Evolutionary conservation across 306 rosid genomes (phyloP).

Genomic region (barrel medic (Medicago truncatula)): DNA sequence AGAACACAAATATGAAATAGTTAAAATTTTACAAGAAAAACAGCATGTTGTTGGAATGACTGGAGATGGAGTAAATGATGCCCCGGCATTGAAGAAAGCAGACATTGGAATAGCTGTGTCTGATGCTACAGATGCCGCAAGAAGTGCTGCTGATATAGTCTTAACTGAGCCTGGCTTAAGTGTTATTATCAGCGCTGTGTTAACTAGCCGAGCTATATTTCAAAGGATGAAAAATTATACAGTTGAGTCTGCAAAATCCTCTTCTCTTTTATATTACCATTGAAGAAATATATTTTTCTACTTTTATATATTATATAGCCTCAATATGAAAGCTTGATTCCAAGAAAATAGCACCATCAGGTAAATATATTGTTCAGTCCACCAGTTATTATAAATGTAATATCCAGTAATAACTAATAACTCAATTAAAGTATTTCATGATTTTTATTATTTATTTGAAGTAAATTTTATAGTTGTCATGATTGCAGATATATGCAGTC

Average conservation of each 20-base stretch:
- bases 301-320: slow-evolving; percentile 24
- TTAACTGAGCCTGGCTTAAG: slow-evolving; percentile 91
- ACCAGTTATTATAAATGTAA: slow-evolving; percentile 19
- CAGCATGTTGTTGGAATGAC: slow-evolving; percentile 91
- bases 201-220: slow-evolving; percentile 87
- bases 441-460: slow-evolving; percentile 27
- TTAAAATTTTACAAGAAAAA: slow-evolving; percentile 82
- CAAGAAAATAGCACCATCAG: slow-evolving; percentile 17
- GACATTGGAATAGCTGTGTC: slow-evolving; percentile 94
- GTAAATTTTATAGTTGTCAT: slow-evolving; percentile 33
- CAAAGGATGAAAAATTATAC: slow-evolving; percentile 95
- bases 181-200: slow-evolving; percentile 78
- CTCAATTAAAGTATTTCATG: slow-evolving; percentile 8
- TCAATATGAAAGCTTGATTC: slow-evolving; percentile 22
- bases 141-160: slow-evolving; percentile 85
- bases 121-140: slow-evolving; percentile 90
- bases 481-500: slow-evolving; percentile 84
- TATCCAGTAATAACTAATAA: slow-evolving; percentile 15
- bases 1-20: slow-evolving; percentile 90
- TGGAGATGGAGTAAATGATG: slow-evolving; percentile 92
- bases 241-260: slow-evolving; percentile 57
- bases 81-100: slow-evolving; percentile 92
- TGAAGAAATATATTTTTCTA: slow-evolving; percentile 23
- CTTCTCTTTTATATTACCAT: slow-evolving; percentile 27
- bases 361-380: slow-evolving; percentile 20